Evolutionary conservation across 2,329 filamentous ascomycete genomes (phyloP).

Genomic region (Calonectria fujianensis): DNA sequence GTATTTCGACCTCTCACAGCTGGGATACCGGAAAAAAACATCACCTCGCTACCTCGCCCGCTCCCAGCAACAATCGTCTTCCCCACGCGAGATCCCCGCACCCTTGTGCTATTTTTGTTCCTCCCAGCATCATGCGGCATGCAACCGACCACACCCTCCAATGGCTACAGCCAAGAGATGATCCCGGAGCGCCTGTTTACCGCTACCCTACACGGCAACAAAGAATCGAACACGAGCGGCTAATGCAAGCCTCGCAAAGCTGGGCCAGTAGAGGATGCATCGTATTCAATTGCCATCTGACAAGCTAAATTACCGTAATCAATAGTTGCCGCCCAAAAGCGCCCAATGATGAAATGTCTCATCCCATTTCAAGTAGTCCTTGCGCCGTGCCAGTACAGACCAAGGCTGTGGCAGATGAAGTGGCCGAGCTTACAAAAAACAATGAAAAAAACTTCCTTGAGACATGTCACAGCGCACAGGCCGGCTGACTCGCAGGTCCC

Average conservation of each 20-base stretch:
- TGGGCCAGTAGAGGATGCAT: background rate
- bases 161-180: background rate
- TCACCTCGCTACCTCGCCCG: background rate
- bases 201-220: background rate
- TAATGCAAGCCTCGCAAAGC: slow-evolving; percentile 21
- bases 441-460: background rate
- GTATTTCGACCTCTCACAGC: background rate
- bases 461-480: background rate
- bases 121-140: slow-evolving; percentile 10
- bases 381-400: background rate
- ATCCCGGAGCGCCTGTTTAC: slow-evolving; percentile 1
- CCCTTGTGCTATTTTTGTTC: slow-evolving; percentile 20
- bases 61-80: background rate
- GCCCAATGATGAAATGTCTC: background rate
- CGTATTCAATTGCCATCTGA: slow-evolving; percentile 9
- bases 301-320: background rate
- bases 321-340: background rate
- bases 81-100: slow-evolving; percentile 21
- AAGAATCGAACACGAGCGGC: slow-evolving; percentile 21
- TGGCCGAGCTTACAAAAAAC: background rate
- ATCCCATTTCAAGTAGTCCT: slow-evolving; percentile 9
- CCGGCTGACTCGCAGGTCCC: background rate
- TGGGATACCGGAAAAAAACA: background rate
- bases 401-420: background rate
- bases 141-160: background rate